Evolutionary conservation across 768 basidiomycete genomes (phyloP).

Genomic region (Serendipita vermifera): DNA sequence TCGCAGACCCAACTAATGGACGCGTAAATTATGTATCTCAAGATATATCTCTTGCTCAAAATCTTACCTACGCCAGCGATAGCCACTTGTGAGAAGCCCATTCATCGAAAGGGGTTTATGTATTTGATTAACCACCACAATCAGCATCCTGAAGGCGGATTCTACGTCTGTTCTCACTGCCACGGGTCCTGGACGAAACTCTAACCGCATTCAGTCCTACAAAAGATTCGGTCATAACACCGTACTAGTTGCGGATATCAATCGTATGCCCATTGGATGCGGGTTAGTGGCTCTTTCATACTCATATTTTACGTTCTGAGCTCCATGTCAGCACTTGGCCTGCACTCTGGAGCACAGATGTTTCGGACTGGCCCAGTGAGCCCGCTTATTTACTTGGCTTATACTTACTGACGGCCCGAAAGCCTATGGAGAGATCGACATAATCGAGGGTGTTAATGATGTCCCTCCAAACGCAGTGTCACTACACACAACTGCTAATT

Average conservation of each 20-base stretch:
- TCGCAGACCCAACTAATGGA: slow-evolving; percentile 53
- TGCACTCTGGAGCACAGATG: slow-evolving; percentile 41
- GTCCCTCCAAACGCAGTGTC: slow-evolving; percentile 35
- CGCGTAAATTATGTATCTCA: slow-evolving; percentile 44
- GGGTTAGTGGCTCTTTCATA: slow-evolving; percentile 14
- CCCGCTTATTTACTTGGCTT: not conserved
- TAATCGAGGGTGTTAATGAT: slow-evolving; percentile 46
- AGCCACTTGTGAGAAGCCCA: not conserved
- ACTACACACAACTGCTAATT: slow-evolving; percentile 40
- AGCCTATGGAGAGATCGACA: slow-evolving; percentile 37
- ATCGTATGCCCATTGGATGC: slow-evolving; percentile 50
- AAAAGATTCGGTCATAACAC: slow-evolving; percentile 29
- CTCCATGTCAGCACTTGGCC: slow-evolving; percentile 36
- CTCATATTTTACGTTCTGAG: not conserved
- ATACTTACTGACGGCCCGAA: not conserved
- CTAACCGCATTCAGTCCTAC: slow-evolving; percentile 9
- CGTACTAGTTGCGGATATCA: slow-evolving; percentile 38
- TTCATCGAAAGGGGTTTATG: not conserved
- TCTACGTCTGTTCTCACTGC: slow-evolving; percentile 9
- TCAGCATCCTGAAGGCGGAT: slow-evolving; percentile 18
- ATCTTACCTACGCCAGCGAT: slow-evolving; percentile 36
- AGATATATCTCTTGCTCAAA: slow-evolving; percentile 28
- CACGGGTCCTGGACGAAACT: slow-evolving; percentile 7
- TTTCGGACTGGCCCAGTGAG: slow-evolving; percentile 13
- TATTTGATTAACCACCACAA: slow-evolving; percentile 16